Percentiles rank a stretch among this genome's conserved stretches.
Conservation (phyloP, 257 asterid genomes). For the Jaltomata sinuosa region DNA sequence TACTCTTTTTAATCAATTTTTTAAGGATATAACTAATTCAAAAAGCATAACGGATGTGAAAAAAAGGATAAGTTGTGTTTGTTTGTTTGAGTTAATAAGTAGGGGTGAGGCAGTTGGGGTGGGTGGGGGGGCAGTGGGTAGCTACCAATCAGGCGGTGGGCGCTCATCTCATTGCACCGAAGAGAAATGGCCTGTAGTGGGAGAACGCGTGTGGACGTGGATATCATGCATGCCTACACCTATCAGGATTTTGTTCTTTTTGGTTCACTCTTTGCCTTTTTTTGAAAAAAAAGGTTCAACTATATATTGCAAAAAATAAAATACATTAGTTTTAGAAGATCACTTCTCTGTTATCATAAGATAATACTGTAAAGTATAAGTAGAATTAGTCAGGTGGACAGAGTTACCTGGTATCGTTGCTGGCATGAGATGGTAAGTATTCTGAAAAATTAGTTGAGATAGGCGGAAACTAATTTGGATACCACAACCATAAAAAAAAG, state of each 20-base stretch:
- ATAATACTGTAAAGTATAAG: too few species aligned
- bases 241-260: conserved; percentile 2
- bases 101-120: background rate
- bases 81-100: background rate
- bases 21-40: background rate
- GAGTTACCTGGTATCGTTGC: too few species aligned
- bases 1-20: background rate
- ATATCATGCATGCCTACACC: conserved; percentile 33
- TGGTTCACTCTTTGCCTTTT: background rate
- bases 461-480: too few species aligned
- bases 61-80: background rate
- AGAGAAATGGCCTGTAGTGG: conserved; percentile 4
- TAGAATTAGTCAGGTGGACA: too few species aligned
- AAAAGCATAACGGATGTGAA: background rate
- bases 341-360: too few species aligned
- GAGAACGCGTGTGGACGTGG: conserved; percentile 24
- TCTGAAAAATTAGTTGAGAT: too few species aligned
- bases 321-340: background rate
- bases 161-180: conserved; percentile 19
- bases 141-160: conserved; percentile 11
- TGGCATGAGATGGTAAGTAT: too few species aligned
- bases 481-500: too few species aligned
- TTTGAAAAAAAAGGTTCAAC: background rate
- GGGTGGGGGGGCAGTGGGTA: background rate
- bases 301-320: too few species aligned